Conservation (phyloP, 345 rosid species). For the Melastoma malabathricum region DNA sequence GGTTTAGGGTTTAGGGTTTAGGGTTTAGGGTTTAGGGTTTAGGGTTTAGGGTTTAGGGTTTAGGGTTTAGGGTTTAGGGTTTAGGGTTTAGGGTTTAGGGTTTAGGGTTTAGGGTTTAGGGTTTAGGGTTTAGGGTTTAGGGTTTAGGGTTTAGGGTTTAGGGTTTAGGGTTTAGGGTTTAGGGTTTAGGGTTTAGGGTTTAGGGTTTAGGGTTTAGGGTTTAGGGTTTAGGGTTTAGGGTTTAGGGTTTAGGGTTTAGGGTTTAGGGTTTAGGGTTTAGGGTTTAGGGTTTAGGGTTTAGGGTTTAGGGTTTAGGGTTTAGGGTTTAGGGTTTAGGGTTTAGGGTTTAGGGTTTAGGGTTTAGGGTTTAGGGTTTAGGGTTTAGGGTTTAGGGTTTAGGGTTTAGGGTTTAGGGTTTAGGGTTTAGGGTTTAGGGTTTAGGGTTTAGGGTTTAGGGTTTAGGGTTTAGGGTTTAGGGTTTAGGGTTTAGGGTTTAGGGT, state of each 20-base stretch:
- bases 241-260: slow-evolving; percentile 5
- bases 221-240: slow-evolving; percentile 8
- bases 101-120: slow-evolving; percentile 12
- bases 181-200: neutral
- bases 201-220: slow-evolving; percentile 1
- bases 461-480: slow-evolving; percentile 8
- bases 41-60: slow-evolving; percentile 17
- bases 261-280: slow-evolving; percentile 5
- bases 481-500: slow-evolving; percentile 10
- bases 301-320: slow-evolving; percentile 10
- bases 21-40: slow-evolving; percentile 17
- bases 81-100: slow-evolving; percentile 9
- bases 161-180: slow-evolving; percentile 1
- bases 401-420: slow-evolving; percentile 10
- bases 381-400: slow-evolving; percentile 9
- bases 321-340: slow-evolving; percentile 16
- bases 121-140: slow-evolving; percentile 5
- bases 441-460: slow-evolving; percentile 13
- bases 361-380: slow-evolving; percentile 10
- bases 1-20: slow-evolving; percentile 14
- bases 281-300: slow-evolving; percentile 6
- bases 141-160: slow-evolving; percentile 1
- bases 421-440: slow-evolving; percentile 12
- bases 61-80: slow-evolving; percentile 10
- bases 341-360: slow-evolving; percentile 9